Conservation (phyloP, 768 basidiomycete genomes). For the Rhodosporidiobolus odoratus region DNA sequence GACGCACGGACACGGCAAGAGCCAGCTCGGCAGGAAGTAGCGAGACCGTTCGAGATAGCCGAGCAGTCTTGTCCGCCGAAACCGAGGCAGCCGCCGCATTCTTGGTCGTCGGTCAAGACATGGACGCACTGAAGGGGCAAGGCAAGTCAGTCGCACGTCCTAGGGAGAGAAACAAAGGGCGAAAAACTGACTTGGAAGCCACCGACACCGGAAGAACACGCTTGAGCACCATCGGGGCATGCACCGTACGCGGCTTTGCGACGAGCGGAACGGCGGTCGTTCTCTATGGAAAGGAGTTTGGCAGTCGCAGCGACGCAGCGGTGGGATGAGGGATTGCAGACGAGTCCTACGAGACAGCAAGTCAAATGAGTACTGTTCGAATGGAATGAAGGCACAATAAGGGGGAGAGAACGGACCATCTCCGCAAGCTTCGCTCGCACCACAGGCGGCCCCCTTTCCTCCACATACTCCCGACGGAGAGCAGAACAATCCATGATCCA, state of each 20-base stretch:
- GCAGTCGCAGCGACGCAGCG: slow-evolving; percentile 8
- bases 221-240: slow-evolving; percentile 24
- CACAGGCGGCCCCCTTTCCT: slow-evolving; percentile 15
- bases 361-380: too few relatives aligned
- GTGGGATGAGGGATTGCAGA: slow-evolving; percentile 27
- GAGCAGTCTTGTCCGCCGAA: slow-evolving; percentile 26
- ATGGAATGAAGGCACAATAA: too few relatives aligned
- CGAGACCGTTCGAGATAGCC: slow-evolving; percentile 10
- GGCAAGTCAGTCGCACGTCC: neutral
- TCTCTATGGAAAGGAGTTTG: neutral
- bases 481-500: slow-evolving; percentile 32
- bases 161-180: neutral
- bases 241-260: slow-evolving; percentile 9
- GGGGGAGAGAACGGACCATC: neutral
- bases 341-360: slow-evolving; percentile 7
- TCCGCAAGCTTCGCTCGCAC: slow-evolving; percentile 1
- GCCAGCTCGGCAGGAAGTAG: slow-evolving; percentile 21
- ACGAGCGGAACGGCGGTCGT: neutral
- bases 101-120: slow-evolving; percentile 7
- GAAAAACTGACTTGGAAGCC: slow-evolving; percentile 24
- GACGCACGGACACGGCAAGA: slow-evolving; percentile 24
- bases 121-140: slow-evolving; percentile 16
- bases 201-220: slow-evolving; percentile 17
- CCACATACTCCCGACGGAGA: slow-evolving; percentile 5
- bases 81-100: slow-evolving; percentile 27